Evolutionary conservation across 371 early-diverging fungal species (phyloP).

Genomic region (Mucor sp.): DNA sequence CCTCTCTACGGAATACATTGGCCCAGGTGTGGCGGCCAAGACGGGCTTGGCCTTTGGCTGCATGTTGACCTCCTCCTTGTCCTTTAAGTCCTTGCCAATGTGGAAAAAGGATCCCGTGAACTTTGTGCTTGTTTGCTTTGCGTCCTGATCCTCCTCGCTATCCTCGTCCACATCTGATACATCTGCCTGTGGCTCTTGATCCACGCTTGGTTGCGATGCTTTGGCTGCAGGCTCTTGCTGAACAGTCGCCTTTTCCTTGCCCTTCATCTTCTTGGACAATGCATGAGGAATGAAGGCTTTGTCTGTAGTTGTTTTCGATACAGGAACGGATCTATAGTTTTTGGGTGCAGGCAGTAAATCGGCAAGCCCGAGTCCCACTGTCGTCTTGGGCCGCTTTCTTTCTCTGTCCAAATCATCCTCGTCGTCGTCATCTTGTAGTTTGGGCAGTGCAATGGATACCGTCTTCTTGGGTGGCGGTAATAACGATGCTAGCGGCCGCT

Average conservation of each 20-base stretch:
- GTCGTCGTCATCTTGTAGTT: conserved; percentile 20
- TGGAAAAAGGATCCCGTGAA: conserved; percentile 35
- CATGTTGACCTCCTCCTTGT: conserved; percentile 8
- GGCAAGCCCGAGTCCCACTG: conserved; percentile 24
- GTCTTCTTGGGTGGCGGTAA: conserved; percentile 27
- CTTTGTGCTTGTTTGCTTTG: conserved; percentile 17
- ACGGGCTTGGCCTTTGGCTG: conserved; percentile 14
- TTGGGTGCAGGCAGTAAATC: conserved; percentile 41
- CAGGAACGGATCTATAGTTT: conserved; percentile 10
- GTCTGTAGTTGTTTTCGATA: conserved; percentile 8
- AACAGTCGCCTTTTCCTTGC: conserved; percentile 8
- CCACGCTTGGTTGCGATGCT: background rate
- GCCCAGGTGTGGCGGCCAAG: conserved; percentile 5
- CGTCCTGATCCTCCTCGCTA: conserved; percentile 24
- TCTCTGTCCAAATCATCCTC: conserved; percentile 19
- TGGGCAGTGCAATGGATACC: conserved; percentile 37
- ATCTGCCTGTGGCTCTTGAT: conserved; percentile 22
- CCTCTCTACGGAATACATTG: conserved; percentile 8
- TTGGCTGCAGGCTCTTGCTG: background rate
- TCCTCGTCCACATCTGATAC: conserved; percentile 15
- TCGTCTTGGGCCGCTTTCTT: conserved; percentile 24
- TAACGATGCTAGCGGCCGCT: conserved; percentile 8
- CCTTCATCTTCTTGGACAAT: conserved; percentile 15
- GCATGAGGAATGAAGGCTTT: conserved; percentile 17
- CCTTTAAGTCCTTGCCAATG: conserved; percentile 33